A percentile compares a stretch with the other conserved stretches of the same genome.
phyloP scores from a whole-genome alignment of 2,329 filamentous ascomycete species.

The Pyricularia grisea region DNA sequence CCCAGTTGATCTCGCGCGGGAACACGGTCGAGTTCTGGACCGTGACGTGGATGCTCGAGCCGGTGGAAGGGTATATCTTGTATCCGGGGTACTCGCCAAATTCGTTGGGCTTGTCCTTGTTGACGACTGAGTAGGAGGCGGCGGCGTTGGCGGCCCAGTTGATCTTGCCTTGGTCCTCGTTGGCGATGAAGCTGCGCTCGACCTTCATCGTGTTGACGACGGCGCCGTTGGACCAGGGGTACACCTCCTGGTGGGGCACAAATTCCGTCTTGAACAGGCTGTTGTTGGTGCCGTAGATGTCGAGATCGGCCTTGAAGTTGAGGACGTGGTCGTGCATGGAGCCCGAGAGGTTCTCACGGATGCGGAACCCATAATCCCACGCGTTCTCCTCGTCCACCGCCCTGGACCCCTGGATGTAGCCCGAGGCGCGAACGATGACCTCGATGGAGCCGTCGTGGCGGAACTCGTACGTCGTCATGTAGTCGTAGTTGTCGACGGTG shows the following conservation, averaged over 20 bases:
- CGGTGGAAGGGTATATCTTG: constrained; percentile 20
- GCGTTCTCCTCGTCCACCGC: constrained; percentile 17
- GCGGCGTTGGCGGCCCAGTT: constrained; percentile 16
- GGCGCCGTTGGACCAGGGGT: constrained; percentile 1
- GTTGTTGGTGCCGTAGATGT: constrained; percentile 19
- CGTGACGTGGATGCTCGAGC: constrained; percentile 10
- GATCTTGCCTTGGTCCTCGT: constrained; percentile 4
- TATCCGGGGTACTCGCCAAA: constrained; percentile 27
- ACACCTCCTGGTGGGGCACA: not conserved
- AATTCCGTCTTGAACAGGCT: constrained; percentile 12
- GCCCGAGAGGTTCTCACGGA: constrained; percentile 16
- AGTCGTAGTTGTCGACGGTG: constrained; percentile 27
- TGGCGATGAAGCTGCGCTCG: not conserved
- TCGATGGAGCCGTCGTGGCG: constrained; percentile 20
- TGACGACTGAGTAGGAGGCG: constrained; percentile 24
- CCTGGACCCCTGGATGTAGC: constrained; percentile 17
- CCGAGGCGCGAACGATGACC: constrained; percentile 20
- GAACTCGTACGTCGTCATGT: constrained; percentile 18
- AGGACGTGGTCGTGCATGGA: constrained; percentile 22
- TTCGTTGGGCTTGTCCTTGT: constrained; percentile 19
- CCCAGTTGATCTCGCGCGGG: not conserved
- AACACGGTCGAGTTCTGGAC: constrained; percentile 3
- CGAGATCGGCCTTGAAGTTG: constrained; percentile 22
- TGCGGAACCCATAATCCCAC: constrained; percentile 17
- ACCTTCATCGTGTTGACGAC: constrained; percentile 2